These are phyloP conservation scores for Oryza nivara DNA, from an alignment of 176 grass and related monocot genomes.

Conservation along the genomic window DNA sequence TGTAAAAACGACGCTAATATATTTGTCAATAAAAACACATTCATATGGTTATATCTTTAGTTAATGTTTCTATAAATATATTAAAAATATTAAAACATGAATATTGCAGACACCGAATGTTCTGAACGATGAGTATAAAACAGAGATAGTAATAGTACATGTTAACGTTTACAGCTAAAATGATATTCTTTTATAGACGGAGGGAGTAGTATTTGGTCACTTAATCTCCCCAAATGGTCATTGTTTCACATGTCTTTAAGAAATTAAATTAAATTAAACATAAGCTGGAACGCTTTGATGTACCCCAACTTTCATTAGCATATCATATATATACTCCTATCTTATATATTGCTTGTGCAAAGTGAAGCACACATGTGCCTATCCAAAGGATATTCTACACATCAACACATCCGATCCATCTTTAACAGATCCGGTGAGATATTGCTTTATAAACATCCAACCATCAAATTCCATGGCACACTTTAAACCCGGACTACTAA, in stretches of 20 bases:
- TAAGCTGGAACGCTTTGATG: background rate
- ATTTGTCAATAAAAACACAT: background rate
- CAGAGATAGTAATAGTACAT: background rate
- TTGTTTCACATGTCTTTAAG: background rate
- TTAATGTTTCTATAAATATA: no score
- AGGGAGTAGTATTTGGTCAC: background rate
- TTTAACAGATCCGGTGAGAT: conserved; percentile 36
- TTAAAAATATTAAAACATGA: no score
- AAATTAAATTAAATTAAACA: background rate
- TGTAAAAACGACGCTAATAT: no score
- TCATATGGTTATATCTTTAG: background rate
- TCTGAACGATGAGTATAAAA: background rate
- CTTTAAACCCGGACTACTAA: background rate
- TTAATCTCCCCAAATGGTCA: background rate
- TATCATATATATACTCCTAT: background rate
- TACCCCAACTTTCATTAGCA: background rate
- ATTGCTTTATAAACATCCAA: conserved; percentile 1
- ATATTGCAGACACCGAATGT: no score
- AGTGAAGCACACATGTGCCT: conserved; percentile 34
- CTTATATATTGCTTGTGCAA: background rate
- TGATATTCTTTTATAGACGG: no score
- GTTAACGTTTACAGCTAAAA: no score
- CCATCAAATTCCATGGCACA: background rate
- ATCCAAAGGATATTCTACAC: conserved; percentile 23
- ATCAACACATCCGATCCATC: conserved; percentile 11